These are phyloP conservation scores for Pythium aquatile DNA, from an alignment of 352 stramenopile species.

Conservation along the genomic window DNA sequence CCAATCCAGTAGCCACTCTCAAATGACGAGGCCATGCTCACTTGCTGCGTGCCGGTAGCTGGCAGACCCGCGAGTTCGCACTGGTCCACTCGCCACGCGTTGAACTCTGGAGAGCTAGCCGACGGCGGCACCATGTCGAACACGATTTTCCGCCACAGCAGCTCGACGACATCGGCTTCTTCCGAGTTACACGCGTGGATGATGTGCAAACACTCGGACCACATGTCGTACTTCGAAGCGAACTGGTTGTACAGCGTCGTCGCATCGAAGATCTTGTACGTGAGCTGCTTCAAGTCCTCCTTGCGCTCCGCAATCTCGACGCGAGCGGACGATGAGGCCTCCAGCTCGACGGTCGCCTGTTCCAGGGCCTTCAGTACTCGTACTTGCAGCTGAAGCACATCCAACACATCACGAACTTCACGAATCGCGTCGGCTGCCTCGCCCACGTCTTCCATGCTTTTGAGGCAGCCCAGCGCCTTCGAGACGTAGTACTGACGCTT, in stretches of 20 bases:
- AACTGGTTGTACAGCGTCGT: conserved; percentile 87
- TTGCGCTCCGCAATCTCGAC: conserved; percentile 52
- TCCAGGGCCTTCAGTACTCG: conserved; percentile 77
- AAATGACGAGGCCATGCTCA: conserved; percentile 41
- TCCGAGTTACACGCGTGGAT: conserved; percentile 85
- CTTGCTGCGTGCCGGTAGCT: conserved; percentile 16
- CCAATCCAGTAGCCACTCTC: conserved; percentile 82
- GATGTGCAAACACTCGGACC: conserved; percentile 84
- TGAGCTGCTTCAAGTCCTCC: conserved; percentile 64
- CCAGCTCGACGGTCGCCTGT: conserved; percentile 61
- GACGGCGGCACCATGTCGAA: conserved; percentile 67
- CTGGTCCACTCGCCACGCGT: conserved; percentile 68
- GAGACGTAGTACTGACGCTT: conserved; percentile 86
- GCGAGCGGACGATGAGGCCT: conserved; percentile 40
- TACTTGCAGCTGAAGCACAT: conserved; percentile 82
- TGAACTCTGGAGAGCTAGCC: conserved; percentile 64
- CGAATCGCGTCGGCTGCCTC: conserved; percentile 68
- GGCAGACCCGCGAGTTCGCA: conserved; percentile 59
- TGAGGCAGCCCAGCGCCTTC: conserved; percentile 72
- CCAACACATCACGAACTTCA: conserved; percentile 79
- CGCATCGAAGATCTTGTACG: conserved; percentile 76
- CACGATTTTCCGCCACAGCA: conserved; percentile 75
- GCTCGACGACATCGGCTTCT: conserved; percentile 62
- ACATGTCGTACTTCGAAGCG: conserved; percentile 85
- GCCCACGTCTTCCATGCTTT: conserved; percentile 72